Conservation (phyloP, 2,329 filamentous ascomycete genomes). For the Teratosphaeria pseudoeucalypti region DNA sequence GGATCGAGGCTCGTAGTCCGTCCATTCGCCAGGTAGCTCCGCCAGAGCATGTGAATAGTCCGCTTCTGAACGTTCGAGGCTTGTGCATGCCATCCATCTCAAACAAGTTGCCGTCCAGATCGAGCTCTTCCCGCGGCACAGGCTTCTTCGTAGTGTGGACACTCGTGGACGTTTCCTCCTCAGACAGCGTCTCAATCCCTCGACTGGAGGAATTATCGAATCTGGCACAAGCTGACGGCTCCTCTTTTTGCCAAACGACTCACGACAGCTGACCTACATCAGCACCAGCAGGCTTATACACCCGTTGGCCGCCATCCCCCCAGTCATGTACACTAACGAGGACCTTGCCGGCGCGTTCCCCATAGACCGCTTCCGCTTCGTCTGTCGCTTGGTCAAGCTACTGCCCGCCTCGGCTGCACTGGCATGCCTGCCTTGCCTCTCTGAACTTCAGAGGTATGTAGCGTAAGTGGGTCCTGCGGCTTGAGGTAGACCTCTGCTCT, state of each 20-base stretch:
- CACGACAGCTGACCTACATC: not conserved
- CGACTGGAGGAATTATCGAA: no score
- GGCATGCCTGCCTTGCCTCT: not conserved
- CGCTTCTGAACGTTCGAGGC: not conserved
- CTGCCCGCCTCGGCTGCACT: not conserved
- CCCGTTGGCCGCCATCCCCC: not conserved
- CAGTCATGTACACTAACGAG: not conserved
- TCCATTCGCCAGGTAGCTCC: not conserved
- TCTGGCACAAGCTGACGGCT: no score
- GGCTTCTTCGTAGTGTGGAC: not conserved
- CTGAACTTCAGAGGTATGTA: not conserved
- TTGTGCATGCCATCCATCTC: not conserved
- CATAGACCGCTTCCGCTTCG: not conserved
- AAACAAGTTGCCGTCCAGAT: not conserved
- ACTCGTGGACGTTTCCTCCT: not conserved
- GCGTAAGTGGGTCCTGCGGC: not conserved
- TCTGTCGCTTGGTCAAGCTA: not conserved
- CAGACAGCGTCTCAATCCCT: no score
- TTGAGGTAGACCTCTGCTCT: not conserved
- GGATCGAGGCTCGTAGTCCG: not conserved
- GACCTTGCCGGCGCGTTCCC: not conserved
- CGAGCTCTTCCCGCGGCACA: not conserved
- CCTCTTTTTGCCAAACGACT: no score
- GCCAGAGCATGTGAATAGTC: not conserved
- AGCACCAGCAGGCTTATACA: not conserved